phyloP scores from a whole-genome alignment of 768 basidiomycete species.

The Pleurotus djamor region DNA sequence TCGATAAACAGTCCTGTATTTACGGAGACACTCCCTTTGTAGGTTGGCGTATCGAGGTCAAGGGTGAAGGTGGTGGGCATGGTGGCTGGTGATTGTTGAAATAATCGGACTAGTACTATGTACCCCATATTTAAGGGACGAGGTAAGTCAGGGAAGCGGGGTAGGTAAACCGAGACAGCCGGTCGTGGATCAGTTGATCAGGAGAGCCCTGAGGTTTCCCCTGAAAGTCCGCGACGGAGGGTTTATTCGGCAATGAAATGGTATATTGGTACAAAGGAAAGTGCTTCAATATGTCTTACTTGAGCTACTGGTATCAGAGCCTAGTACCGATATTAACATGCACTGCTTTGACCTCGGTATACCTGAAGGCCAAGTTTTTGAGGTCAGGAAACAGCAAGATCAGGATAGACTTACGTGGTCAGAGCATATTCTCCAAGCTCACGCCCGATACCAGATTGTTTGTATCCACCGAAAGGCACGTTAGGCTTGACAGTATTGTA shows the following conservation, averaged over 20 bases:
- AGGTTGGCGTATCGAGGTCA: conserved; percentile 50
- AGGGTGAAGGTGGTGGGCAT: conserved; percentile 40
- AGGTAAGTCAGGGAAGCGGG: not conserved
- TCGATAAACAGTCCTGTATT: conserved; percentile 70
- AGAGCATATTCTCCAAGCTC: conserved; percentile 6
- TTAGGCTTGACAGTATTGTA: not conserved
- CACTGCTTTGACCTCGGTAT: conserved; percentile 7
- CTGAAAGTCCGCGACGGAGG: too few relatives aligned
- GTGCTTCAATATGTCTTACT: not conserved
- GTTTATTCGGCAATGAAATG: too few relatives aligned
- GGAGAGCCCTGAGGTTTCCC: not conserved
- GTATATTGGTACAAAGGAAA: too few relatives aligned
- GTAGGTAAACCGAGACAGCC: conserved; percentile 46
- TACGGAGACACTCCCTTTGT: conserved; percentile 56
- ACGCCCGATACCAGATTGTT: conserved; percentile 3
- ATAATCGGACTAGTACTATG: conserved; percentile 59
- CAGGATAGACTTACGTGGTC: not conserved
- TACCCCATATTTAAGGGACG: not conserved
- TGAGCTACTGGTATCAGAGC: not conserved
- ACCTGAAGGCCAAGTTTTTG: not conserved
- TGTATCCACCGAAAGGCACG: conserved; percentile 1
- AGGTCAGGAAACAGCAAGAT: conserved; percentile 11
- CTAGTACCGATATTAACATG: conserved; percentile 1
- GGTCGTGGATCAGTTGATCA: not conserved
- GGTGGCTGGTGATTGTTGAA: conserved; percentile 58